phyloP scores from a whole-genome alignment of 2,329 filamentous ascomycete species.

The Torrubiellomyces zombiae region DNA sequence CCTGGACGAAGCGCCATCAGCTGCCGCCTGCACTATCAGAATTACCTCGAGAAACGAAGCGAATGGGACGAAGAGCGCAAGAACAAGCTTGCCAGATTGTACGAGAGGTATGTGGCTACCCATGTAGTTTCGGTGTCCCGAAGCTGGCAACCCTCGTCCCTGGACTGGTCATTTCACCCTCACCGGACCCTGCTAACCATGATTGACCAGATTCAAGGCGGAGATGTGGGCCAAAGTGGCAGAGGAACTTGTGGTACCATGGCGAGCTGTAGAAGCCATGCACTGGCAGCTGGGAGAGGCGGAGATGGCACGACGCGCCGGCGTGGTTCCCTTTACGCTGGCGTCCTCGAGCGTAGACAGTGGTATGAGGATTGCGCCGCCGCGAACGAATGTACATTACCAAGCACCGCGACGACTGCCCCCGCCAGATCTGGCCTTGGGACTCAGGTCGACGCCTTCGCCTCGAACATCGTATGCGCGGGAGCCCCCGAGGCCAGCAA shows the following conservation, averaged over 20 bases:
- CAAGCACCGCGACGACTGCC: too few relatives aligned
- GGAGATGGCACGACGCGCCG: constrained; percentile 86
- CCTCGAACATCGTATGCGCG: constrained; percentile 24
- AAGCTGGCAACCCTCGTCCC: background rate
- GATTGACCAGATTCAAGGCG: constrained; percentile 60
- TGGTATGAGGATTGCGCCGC: constrained; percentile 20
- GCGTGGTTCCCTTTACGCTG: constrained; percentile 70
- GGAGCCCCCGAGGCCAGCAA: constrained; percentile 14
- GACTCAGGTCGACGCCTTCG: constrained; percentile 25
- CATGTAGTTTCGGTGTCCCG: background rate
- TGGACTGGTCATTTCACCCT: background rate
- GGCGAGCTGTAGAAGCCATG: constrained; percentile 93
- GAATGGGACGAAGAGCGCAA: constrained; percentile 98
- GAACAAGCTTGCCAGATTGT: constrained; percentile 86
- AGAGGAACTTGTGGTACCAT: constrained; percentile 87
- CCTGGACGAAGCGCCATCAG: constrained; percentile 87
- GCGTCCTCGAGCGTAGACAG: constrained; percentile 36
- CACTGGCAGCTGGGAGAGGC: constrained; percentile 91
- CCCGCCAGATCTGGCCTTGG: constrained; percentile 28
- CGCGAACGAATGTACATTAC: constrained; percentile 22
- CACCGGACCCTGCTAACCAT: too few relatives aligned
- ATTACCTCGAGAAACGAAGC: constrained; percentile 82
- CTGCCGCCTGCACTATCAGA: constrained; percentile 89
- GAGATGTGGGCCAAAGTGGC: constrained; percentile 97
- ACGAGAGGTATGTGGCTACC: constrained; percentile 61